phyloP scores from a whole-genome alignment of 1,284 basidiomycete species.

The Cryptococcus sp. region DNA sequence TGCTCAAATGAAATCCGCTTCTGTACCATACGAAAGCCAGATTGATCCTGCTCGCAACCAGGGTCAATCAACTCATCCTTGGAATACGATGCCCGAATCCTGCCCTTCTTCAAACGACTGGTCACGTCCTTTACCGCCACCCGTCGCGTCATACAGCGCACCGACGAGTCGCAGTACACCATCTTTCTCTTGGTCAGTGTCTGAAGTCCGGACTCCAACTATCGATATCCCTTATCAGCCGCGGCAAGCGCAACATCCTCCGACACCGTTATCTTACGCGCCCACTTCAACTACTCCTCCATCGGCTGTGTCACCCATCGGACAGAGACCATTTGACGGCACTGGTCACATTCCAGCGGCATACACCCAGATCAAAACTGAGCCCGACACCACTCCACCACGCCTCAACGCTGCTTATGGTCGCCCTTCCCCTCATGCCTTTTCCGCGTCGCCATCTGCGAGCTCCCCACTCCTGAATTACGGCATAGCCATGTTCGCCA shows the following conservation, averaged over 20 bases:
- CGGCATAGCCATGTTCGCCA: constrained; percentile 11
- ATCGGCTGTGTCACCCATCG: constrained; percentile 11
- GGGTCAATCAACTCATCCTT: too few species aligned
- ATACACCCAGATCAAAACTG: constrained; percentile 14
- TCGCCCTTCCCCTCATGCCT: not conserved
- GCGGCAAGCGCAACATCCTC: constrained; percentile 4
- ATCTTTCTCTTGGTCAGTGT: constrained; percentile 15
- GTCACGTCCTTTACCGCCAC: too few species aligned
- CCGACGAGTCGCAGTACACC: not conserved
- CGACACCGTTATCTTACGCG: not conserved
- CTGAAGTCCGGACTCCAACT: constrained; percentile 6
- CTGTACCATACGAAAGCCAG: too few species aligned
- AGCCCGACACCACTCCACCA: constrained; percentile 7
- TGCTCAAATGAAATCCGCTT: too few species aligned
- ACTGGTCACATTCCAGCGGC: not conserved
- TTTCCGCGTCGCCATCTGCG: not conserved
- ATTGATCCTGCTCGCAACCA: too few species aligned
- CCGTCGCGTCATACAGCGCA: too few species aligned
- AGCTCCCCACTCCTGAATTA: constrained; percentile 12
- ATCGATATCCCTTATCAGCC: not conserved
- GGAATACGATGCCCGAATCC: too few species aligned
- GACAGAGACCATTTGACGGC: not conserved
- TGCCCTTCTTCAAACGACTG: too few species aligned
- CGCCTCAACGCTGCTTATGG: not conserved
- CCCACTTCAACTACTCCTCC: constrained; percentile 1